phyloP scores from a whole-genome alignment of 1,284 basidiomycete species.

The Ganoderma multipileum region DNA sequence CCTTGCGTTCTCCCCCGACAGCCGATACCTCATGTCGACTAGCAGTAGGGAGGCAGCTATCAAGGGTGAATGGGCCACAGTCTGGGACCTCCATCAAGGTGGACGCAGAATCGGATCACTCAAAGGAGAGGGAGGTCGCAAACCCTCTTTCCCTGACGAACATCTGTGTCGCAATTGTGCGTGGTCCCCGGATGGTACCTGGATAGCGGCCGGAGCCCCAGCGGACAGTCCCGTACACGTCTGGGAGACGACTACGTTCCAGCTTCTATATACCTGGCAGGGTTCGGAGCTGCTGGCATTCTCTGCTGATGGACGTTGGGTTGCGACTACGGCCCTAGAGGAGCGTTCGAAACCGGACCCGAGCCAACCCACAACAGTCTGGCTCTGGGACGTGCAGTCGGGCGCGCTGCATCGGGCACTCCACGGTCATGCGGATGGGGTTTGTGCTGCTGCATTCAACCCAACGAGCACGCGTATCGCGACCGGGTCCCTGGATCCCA shows the following conservation, averaged over 20 bases:
- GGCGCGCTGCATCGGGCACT: background rate
- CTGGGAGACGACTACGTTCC: background rate
- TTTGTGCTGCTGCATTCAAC: background rate
- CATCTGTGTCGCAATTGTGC: too few species aligned
- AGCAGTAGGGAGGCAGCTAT: background rate
- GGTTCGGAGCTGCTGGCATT: background rate
- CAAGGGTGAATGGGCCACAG: too few species aligned
- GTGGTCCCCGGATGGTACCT: background rate
- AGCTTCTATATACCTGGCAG: too few species aligned
- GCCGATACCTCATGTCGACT: background rate
- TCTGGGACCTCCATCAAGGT: background rate
- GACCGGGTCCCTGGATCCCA: background rate
- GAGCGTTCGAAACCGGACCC: too few species aligned
- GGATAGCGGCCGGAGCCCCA: background rate
- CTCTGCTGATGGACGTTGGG: background rate
- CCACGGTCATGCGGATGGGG: background rate
- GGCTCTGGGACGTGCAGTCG: background rate
- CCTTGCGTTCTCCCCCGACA: background rate
- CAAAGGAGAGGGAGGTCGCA: background rate
- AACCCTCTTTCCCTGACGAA: too few species aligned
- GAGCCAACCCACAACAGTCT: too few species aligned
- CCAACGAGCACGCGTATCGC: background rate
- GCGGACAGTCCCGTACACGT: background rate
- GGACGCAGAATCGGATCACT: background rate
- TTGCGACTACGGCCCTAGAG: background rate